Percentiles rank a stretch among this genome's conserved stretches.
Conservation (phyloP, 139 green algal genomes). For the Chlamydomonas incerta region DNA sequence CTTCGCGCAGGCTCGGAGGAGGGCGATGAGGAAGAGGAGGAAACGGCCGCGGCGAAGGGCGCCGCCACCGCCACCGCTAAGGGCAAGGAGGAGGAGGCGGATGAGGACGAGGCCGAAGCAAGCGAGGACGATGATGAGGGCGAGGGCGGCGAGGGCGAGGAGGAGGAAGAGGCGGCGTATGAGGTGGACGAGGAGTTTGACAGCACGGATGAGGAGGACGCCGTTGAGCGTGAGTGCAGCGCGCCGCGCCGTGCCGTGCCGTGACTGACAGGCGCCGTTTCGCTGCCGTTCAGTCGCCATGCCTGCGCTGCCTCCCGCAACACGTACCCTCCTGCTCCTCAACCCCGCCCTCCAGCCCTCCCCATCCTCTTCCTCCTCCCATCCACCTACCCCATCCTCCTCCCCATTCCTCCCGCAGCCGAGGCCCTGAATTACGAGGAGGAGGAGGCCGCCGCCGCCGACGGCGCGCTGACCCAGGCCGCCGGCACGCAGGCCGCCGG, state of each 20-base stretch:
- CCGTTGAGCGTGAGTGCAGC: slow-evolving; percentile 30
- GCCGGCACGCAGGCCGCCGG: not conserved
- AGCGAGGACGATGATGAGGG: not conserved
- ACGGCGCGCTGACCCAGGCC: not conserved
- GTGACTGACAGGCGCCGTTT: too few relatives aligned
- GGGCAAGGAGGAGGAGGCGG: not conserved
- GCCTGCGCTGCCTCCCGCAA: too few relatives aligned
- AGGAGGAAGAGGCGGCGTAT: slow-evolving; percentile 9
- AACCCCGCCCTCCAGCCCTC: too few relatives aligned
- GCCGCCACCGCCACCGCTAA: not conserved
- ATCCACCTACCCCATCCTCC: not conserved
- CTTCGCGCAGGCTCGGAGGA: not conserved
- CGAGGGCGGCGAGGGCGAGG: not conserved
- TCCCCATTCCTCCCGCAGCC: too few relatives aligned
- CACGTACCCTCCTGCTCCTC: too few relatives aligned
- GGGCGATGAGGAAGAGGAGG: too few relatives aligned
- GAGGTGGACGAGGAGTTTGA: slow-evolving; percentile 44
- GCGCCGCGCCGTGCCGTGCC: too few relatives aligned
- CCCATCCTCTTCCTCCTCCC: not conserved
- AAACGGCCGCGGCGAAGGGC: not conserved
- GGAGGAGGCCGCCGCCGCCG: slow-evolving; percentile 10
- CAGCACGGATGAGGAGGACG: slow-evolving; percentile 39
- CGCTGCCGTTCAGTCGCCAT: too few relatives aligned
- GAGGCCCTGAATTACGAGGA: slow-evolving; percentile 36
- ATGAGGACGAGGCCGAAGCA: not conserved